Evolutionary conservation across 306 rosid species (phyloP).

Genomic region (Trichosanthes truncata): DNA sequence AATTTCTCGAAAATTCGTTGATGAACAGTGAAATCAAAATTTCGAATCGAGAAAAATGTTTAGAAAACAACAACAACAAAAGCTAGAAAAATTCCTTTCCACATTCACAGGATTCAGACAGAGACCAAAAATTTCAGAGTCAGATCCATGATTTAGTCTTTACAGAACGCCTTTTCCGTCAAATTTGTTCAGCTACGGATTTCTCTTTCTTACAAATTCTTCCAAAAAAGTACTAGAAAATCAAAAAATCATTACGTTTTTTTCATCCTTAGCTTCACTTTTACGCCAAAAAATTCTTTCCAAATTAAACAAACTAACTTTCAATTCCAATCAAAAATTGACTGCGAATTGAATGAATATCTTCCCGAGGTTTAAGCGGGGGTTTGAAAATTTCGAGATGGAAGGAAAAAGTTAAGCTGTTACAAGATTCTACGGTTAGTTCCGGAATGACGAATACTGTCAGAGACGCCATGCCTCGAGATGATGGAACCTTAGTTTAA

Average conservation of each 20-base stretch:
- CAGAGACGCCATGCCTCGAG: constrained; percentile 5
- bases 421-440: constrained; percentile 24
- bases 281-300: background rate
- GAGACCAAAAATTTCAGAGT: background rate
- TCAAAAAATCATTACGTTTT: background rate
- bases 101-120: background rate
- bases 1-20: background rate
- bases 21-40: background rate
- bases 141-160: constrained; percentile 22
- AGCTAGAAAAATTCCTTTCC: background rate
- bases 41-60: background rate
- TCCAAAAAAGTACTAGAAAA: background rate
- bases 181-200: background rate
- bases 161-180: background rate
- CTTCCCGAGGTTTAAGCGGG: constrained; percentile 23
- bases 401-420: constrained; percentile 13
- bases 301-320: background rate
- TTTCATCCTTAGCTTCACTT: background rate
- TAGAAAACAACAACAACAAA: background rate
- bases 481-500: constrained; percentile 4
- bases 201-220: background rate
- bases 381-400: constrained; percentile 27
- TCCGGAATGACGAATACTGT: constrained; percentile 13
- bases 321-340: background rate
- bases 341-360: constrained; percentile 2